Base-by-base conservation (phyloP, 2,329 filamentous ascomycete species). In the Ophiosphaerella korrae region DNA sequence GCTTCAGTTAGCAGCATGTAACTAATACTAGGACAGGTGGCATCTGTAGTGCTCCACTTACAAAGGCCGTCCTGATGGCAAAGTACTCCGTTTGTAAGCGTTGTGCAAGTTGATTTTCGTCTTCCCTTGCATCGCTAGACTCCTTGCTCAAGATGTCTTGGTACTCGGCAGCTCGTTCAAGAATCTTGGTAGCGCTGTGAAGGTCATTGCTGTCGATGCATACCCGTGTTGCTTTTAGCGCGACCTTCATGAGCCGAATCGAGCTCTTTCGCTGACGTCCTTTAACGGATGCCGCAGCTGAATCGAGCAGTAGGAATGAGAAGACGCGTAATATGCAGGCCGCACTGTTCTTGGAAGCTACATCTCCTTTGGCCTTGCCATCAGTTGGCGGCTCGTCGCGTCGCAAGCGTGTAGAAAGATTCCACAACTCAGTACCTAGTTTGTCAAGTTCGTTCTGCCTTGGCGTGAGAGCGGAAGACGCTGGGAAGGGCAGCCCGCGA, bases 231-330 rank as follows among this genome's bases (percentile, higher is more conserved):
- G 86, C 80, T 67, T 87, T 89, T 49, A 95, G 75, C 9, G 86
- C 86, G 58, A 90, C 74, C 63, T 82, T 86, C 66, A 90, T 77
- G 16, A 90, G 70, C 48, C 88, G 83, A 26, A 84, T 68, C 13
- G 60, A 68, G 40, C 60, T 66, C 51, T 72, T 70, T 36, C 55
- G 54, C 23, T 62, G 55, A 11, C 48, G 50, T 7, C 48, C 42
- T 42, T 66, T 68, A 8, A 52, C 48, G 16, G 63, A 60, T 12
- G 53, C 45, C n/a, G 58, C 58, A 23, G 63, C 67, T 2, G 66
- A 75, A 37, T 88, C 84, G 12, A 96, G 76, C 48, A 93, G 72
- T 12, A 87, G 74, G 63, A 90, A 91, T 0, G 89, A 82, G 60
- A 92, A 81, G 5, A 77, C 74, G 34, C 81, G 79, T 5, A 81